phyloP scores from a whole-genome alignment of 352 stramenopile genomes.

The Peronospora destructor region DNA sequence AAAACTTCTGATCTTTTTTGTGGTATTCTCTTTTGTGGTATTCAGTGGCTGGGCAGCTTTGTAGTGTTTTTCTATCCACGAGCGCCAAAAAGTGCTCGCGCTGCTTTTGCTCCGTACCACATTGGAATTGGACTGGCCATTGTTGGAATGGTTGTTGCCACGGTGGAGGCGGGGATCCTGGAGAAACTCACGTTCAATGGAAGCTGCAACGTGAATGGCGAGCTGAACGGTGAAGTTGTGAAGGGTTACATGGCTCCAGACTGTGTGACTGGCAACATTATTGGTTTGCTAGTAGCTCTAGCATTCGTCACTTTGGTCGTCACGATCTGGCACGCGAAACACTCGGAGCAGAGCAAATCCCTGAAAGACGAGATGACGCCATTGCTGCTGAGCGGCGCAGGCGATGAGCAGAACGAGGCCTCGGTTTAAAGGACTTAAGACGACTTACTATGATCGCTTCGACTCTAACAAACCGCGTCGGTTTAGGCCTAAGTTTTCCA shows the following conservation, averaged over 20 bases:
- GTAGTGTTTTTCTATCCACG: conserved; percentile 71
- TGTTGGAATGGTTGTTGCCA: conserved; percentile 53
- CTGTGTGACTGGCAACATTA: conserved; percentile 69
- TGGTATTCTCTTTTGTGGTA: conserved; percentile 1
- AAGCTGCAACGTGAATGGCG: conserved; percentile 75
- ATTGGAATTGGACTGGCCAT: conserved; percentile 59
- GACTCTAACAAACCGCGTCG: no score
- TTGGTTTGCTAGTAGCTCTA: conserved; percentile 55
- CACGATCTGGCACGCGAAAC: conserved; percentile 51
- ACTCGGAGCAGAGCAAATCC: conserved; percentile 15
- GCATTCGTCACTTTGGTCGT: conserved; percentile 35
- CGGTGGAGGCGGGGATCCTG: conserved; percentile 58
- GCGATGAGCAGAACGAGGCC: conserved; percentile 25
- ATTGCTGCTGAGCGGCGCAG: conserved; percentile 32
- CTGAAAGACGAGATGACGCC: conserved; percentile 36
- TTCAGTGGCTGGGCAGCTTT: conserved; percentile 61
- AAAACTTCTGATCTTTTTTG: background rate
- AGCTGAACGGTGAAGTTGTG: conserved; percentile 53
- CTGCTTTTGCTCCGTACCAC: conserved; percentile 49
- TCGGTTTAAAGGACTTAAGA: conserved; percentile 8
- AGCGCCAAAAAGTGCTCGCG: conserved; percentile 37
- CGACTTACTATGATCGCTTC: background rate
- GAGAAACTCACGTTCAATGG: conserved; percentile 83
- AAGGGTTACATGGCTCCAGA: conserved; percentile 64
- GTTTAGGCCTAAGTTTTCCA: no score